These are phyloP conservation scores for Allantophomopsis lycopodina DNA, from an alignment of 2,329 filamentous ascomycete genomes.

Conservation along the genomic window DNA sequence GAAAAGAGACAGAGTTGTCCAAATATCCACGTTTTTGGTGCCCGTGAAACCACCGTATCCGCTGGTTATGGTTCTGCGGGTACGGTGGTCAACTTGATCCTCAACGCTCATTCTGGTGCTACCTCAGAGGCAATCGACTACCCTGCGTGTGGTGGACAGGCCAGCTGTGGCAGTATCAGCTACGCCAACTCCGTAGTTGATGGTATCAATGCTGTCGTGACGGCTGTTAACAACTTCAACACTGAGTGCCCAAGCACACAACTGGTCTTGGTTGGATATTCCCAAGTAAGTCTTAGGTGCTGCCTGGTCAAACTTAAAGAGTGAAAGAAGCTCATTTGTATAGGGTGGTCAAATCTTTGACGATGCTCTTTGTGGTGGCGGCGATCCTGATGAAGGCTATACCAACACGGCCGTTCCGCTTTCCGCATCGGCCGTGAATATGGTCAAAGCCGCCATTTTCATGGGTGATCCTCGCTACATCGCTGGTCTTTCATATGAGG, in stretches of 20 bases:
- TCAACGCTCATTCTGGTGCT: conserved; percentile 30
- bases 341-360: conserved; percentile 50
- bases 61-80: conserved; percentile 35
- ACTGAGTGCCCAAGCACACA: conserved; percentile 39
- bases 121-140: conserved; percentile 41
- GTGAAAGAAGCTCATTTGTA: neutral
- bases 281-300: conserved; percentile 28
- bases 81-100: conserved; percentile 34
- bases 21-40: conserved; percentile 23
- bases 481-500: conserved; percentile 40
- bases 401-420: conserved; percentile 28
- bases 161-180: conserved; percentile 39
- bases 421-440: conserved; percentile 30
- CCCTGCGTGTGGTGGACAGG: conserved; percentile 49
- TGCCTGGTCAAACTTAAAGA: neutral
- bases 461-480: conserved; percentile 49
- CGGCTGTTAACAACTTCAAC: conserved; percentile 44
- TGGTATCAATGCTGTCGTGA: conserved; percentile 43
- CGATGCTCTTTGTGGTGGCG: conserved; percentile 45
- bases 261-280: conserved; percentile 49
- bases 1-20: too few species aligned
- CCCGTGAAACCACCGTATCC: conserved; percentile 32
- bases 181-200: conserved; percentile 45
- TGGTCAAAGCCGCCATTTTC: conserved; percentile 50
- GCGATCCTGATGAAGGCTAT: conserved; percentile 30